phyloP scores from a whole-genome alignment of 768 basidiomycete genomes.

The Clavaria fumosa region DNA sequence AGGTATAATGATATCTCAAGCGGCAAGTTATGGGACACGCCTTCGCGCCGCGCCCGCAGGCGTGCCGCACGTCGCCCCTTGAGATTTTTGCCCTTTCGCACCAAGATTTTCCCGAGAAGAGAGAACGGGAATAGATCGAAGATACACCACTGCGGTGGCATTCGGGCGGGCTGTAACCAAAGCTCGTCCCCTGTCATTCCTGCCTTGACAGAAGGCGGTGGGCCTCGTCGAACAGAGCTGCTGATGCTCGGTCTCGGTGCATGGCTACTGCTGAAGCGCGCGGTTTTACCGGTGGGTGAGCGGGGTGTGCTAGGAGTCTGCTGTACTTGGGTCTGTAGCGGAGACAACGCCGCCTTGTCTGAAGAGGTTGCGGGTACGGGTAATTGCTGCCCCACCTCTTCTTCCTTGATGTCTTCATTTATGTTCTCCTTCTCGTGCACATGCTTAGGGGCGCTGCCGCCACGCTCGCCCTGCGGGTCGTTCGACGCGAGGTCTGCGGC shows the following conservation, averaged over 20 bases:
- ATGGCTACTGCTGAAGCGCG: too few relatives aligned
- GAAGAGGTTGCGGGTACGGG: background rate
- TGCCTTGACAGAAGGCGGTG: background rate
- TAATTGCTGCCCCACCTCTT: background rate
- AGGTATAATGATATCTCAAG: conserved; percentile 56
- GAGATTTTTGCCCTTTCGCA: conserved; percentile 31
- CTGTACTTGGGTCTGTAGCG: too few relatives aligned
- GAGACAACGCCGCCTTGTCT: background rate
- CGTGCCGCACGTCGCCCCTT: conserved; percentile 50
- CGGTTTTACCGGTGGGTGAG: too few relatives aligned
- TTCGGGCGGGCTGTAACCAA: conserved; percentile 32
- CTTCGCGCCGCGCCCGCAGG: conserved; percentile 33
- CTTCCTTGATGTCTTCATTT: background rate
- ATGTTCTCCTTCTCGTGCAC: background rate
- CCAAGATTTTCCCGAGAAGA: conserved; percentile 30
- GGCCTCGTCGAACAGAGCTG: too few relatives aligned
- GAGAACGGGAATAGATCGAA: conserved; percentile 63
- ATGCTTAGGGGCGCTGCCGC: background rate
- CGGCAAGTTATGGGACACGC: conserved; percentile 46
- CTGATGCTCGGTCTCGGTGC: too few relatives aligned
- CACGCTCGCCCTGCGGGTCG: background rate
- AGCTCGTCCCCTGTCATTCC: conserved; percentile 14
- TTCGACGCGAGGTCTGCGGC: conserved; percentile 14
- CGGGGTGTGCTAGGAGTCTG: too few relatives aligned
- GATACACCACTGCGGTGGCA: conserved; percentile 43